Evolutionary conservation across 371 early-diverging fungal genomes (phyloP), one percentile per base, ranked within the genome.

Genomic region (Syncephalis fuscata): DNA sequence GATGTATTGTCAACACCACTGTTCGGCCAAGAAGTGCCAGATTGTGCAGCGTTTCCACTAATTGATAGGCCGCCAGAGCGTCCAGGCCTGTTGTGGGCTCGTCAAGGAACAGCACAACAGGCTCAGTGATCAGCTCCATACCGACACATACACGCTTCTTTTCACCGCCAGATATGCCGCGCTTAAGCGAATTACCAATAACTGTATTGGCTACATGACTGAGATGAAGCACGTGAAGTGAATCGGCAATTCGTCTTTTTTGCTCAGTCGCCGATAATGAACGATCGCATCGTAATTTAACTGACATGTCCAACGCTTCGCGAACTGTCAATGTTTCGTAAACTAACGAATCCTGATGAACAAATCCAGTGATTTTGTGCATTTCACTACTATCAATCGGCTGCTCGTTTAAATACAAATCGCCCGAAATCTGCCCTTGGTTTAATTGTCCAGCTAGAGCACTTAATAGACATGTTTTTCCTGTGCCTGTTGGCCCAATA

Each of bases 21-120:
- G 73, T 74, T 44, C 23, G 16, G 2, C 45, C 45, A 4, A 25
- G 11, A n/a, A 2, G 11, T 8, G 25, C 23, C 26, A 45, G 1
- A 3, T 5, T 15, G 3, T 45, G 10, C 23, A 45, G 23, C n/a
- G 26, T 21, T 5, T 25, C 14, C 25, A 16, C 17, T 2, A 45
- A 2, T 3, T 27, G 5, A 14, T n/a, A n/a, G 11, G 45, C 17
- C 2, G 22, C 26, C 25, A 16, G 8, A 2, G 45, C 17, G 15
- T 45, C 83, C 78, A 17, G 50, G 0, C 91, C 91, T 86, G 64
- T 37, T 1, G 92, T 91, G 7, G 92, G 90, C 57, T 96, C 97
- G 57, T 98, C 98, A 57, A 94, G 58, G 53, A 95, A 88, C 48
- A 95, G 58, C 27, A 92, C 70, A 4, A 78, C 74, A 1, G 97